Conservation (phyloP, 1,139 yeast genomes). For the Hansenula sp. region DNA sequence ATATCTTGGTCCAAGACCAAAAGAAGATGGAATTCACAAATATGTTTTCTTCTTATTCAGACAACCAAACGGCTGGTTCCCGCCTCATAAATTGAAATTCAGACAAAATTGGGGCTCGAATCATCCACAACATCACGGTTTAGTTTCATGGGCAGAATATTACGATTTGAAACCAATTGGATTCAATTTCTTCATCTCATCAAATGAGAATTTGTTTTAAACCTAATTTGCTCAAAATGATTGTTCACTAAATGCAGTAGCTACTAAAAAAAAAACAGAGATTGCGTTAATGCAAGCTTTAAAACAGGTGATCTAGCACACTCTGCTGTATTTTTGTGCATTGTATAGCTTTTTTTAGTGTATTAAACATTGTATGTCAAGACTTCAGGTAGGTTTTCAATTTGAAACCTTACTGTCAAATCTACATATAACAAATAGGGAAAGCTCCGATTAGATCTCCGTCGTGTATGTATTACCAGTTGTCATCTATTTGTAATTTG, state of each 20-base stretch:
- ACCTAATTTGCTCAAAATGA: not conserved
- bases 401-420: too few species aligned
- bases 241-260: not conserved
- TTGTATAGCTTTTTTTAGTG: too few species aligned
- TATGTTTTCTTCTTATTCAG: constrained; percentile 70
- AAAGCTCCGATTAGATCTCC: too few species aligned
- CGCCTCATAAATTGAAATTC: constrained; percentile 26
- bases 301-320: too few species aligned
- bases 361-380: too few species aligned
- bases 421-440: too few species aligned
- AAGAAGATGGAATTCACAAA: constrained; percentile 73
- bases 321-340: too few species aligned
- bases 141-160: constrained; percentile 63
- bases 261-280: not conserved
- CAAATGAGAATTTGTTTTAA: constrained; percentile 33
- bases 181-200: constrained; percentile 75
- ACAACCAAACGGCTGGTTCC: constrained; percentile 37
- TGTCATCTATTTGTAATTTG: too few species aligned
- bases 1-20: constrained; percentile 82
- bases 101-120: constrained; percentile 85
- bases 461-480: too few species aligned
- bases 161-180: constrained; percentile 62
- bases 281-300: too few species aligned
- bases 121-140: constrained; percentile 64
- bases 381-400: too few species aligned